Evolutionary conservation across 202 grass and related monocot genomes (phyloP), one percentile per base, ranked within the genome.

Genomic region (Brachypodium distachyon): DNA sequence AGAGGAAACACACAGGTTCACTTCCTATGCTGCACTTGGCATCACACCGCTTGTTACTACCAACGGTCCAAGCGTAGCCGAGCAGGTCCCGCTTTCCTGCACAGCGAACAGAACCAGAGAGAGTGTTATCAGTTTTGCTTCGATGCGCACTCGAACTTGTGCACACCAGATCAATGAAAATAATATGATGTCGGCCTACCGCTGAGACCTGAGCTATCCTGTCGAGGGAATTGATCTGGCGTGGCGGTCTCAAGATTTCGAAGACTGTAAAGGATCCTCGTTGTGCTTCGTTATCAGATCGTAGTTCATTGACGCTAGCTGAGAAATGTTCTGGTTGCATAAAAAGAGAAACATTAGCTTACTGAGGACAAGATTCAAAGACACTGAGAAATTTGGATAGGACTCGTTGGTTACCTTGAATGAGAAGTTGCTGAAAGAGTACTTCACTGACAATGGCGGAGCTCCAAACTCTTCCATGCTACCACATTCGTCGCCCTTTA

Each of bases 371-470:
- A 9, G 19, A 18, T 48, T 32, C 22, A 51, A 16, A 22, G 12
- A 51, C 9, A 7, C 14, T 19, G 2, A 23, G 8, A 71, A 65
- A 5, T 41, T 82, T 5, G 26, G 56, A 27, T 37, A 39, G 22
- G 40, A n/a, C n/a, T n/a, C n/a, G 4, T 7, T 69, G 43, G n/a
- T 63, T 54, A 90, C 95, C 91, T 98, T 98, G 72, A 98, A 98
- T 10, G 95, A 98, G 70, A 98, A 98, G 83, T 98, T 98, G 50
- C 95, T 98, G 82, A 98, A 98, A 27, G 95, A 98, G 41, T 98
- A 98, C 39, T 90, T 97, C 67, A 92, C 89, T 8, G 87, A 53
- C 28, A 88, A 57, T 10, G 79, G 85, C 1, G 87, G 88, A 4
- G 73, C 84, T 19, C 86, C 87, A 17, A 97, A 94, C 58, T 97